Evolutionary conservation across 495 filamentous ascomycete species (phyloP), one percentile per base, ranked within the genome.

Genomic region (Penicillium alfredii): DNA sequence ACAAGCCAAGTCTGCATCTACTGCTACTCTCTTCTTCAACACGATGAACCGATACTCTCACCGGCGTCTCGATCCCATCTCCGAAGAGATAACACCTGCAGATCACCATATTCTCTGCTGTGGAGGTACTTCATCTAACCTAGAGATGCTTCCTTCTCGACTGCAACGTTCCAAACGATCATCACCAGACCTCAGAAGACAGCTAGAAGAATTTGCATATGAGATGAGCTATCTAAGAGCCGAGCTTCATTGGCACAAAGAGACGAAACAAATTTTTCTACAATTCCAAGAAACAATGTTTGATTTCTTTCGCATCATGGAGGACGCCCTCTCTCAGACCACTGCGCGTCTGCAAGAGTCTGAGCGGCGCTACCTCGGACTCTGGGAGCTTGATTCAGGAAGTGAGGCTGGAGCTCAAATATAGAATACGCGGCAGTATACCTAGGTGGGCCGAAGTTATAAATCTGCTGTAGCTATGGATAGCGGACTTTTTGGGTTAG

Each of bases 221-320:
- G 17, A 49, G 28, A 44, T 37, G 8, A 44, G 45, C 26, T 49
- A 49, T 31, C 28, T 49, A 3, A 40, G 27, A 30, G 45, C 40
- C 10, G 45, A 49, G 36, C 40, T 49, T 13, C 11, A 43, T 14
- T 49, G 32, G 40, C 22, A 49, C 22, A 43, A 49, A 30, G 40
- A 49, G 22, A 40, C 40, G n/a, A 39, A 40, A 20, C 32, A 44
- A 20, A 40, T 44, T 12, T 23, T 49, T 16, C 29, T 49, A 4
- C 8, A 38, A 10, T 31, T 49, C 22, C 27, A 44, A 30, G 31
- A n/a, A n/a, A n/a, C n/a, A n/a, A n/a, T n/a, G n/a, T n/a, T 40
- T 22, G 21, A 33, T 15, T 36, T 36, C 6, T 33, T 44, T 4
- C 18, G 22, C 12, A 24, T 15, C 12, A 11, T 49, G 9, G 37